A percentile compares a stretch with the other conserved stretches of the same genome.
These are phyloP conservation scores for Eremochloa ophiuroides DNA, from an alignment of 176 grass and related monocot species.

Conservation along the genomic window DNA sequence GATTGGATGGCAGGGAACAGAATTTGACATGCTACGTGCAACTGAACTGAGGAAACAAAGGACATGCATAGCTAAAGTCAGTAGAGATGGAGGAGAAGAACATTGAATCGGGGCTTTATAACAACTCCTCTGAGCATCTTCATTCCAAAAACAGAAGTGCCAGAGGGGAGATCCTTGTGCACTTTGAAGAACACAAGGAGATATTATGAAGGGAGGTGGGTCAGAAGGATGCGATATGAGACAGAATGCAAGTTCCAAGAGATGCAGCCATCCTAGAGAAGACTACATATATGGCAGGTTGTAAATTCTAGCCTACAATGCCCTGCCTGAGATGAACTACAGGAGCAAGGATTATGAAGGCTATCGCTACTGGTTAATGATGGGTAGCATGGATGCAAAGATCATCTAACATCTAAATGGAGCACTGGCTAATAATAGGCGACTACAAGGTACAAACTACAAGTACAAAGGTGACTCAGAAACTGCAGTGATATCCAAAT, in stretches of 20 bases:
- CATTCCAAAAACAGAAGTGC: slow-evolving; percentile 81
- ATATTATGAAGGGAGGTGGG: slow-evolving; percentile 32
- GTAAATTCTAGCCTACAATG: background rate
- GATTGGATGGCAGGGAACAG: slow-evolving; percentile 16
- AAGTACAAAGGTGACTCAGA: slow-evolving; percentile 31
- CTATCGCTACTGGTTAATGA: slow-evolving; percentile 13
- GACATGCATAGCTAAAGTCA: slow-evolving; percentile 12
- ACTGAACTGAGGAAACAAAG: background rate
- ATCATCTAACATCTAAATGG: slow-evolving; percentile 17
- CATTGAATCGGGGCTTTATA: slow-evolving; percentile 7
- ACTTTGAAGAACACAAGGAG: slow-evolving; percentile 37
- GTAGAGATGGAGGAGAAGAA: slow-evolving; percentile 4
- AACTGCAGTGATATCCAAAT: slow-evolving; percentile 21
- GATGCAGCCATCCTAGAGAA: slow-evolving; percentile 40
- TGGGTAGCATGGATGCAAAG: slow-evolving; percentile 12
- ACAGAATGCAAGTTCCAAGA: slow-evolving; percentile 20
- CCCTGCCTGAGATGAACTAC: slow-evolving; percentile 27
- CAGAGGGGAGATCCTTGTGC: slow-evolving; percentile 26
- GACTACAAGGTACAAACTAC: slow-evolving; percentile 43
- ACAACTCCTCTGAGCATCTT: slow-evolving; percentile 41
- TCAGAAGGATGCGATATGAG: slow-evolving; percentile 2
- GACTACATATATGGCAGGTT: slow-evolving; percentile 12
- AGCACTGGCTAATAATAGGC: background rate
- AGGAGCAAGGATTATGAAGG: slow-evolving; percentile 33
- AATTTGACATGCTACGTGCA: too few species aligned